A percentile compares a stretch with the other conserved stretches of the same genome.
phyloP scores from a whole-genome alignment of 2,329 filamentous ascomycete species.

The Apiospora malaysiana region DNA sequence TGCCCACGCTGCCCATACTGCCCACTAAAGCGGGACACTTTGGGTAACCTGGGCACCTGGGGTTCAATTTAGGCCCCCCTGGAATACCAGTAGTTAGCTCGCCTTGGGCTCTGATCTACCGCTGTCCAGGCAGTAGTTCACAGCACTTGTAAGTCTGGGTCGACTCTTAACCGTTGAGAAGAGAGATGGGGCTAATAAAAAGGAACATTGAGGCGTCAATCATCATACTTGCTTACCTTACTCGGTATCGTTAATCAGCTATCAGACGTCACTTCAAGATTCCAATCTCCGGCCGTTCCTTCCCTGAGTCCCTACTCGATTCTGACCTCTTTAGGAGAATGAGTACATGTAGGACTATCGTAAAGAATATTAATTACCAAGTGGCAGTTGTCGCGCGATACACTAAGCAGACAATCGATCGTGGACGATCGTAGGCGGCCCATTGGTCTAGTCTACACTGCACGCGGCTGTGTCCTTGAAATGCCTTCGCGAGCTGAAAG shows the following conservation, averaged over 20 bases:
- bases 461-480: not conserved
- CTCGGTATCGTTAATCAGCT: not conserved
- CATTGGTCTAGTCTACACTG: not conserved
- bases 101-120: not conserved
- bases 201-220: too few species aligned
- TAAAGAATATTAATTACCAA: not conserved
- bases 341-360: not conserved
- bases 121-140: not conserved
- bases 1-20: not conserved
- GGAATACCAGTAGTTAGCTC: constrained; percentile 9
- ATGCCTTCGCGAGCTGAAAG: not conserved
- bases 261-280: not conserved
- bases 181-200: too few species aligned
- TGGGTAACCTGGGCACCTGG: not conserved
- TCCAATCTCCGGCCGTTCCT: not conserved
- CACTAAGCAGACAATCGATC: not conserved
- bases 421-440: not conserved
- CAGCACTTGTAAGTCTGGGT: not conserved
- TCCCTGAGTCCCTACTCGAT: not conserved
- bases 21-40: constrained; percentile 13
- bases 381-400: not conserved
- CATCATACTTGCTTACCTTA: too few species aligned
- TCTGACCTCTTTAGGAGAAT: not conserved
- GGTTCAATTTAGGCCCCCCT: not conserved
- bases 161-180: too few species aligned